Conservation (phyloP, 768 basidiomycete genomes). For the Podaxis carcinomalis region DNA sequence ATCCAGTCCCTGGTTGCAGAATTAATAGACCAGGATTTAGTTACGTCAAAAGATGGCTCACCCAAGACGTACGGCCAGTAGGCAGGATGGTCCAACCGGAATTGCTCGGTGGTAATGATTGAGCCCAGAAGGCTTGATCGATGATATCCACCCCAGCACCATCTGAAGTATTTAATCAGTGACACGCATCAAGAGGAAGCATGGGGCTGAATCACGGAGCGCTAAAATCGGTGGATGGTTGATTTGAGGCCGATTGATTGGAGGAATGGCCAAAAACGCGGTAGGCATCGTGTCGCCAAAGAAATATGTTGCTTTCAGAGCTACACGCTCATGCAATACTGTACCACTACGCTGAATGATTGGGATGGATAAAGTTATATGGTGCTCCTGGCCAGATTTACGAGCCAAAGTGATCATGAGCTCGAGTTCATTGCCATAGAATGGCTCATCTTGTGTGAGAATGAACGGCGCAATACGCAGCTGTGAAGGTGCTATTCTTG, state of each 20-base stretch:
- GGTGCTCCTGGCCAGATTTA: background rate
- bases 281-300: slow-evolving; percentile 52
- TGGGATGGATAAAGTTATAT: slow-evolving; percentile 35
- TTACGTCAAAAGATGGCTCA: slow-evolving; percentile 20
- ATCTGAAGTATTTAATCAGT: slow-evolving; percentile 38
- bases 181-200: background rate
- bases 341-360: slow-evolving; percentile 45
- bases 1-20: slow-evolving; percentile 64
- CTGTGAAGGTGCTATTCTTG: slow-evolving; percentile 57
- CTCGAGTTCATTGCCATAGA: slow-evolving; percentile 25
- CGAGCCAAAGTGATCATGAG: slow-evolving; percentile 37
- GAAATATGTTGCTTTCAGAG: slow-evolving; percentile 58
- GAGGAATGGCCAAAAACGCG: slow-evolving; percentile 55
- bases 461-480: slow-evolving; percentile 50
- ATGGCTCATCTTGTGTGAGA: slow-evolving; percentile 30
- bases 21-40: background rate
- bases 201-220: slow-evolving; percentile 45
- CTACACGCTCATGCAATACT: slow-evolving; percentile 19
- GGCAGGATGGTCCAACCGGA: slow-evolving; percentile 78
- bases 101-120: slow-evolving; percentile 53
- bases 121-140: slow-evolving; percentile 50
- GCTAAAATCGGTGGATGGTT: slow-evolving; percentile 53
- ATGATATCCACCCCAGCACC: slow-evolving; percentile 83
- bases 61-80: slow-evolving; percentile 83
- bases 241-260: slow-evolving; percentile 25